These are phyloP conservation scores for Macrolepiota fuliginosa DNA, from an alignment of 768 basidiomycete genomes.

Conservation along the genomic window DNA sequence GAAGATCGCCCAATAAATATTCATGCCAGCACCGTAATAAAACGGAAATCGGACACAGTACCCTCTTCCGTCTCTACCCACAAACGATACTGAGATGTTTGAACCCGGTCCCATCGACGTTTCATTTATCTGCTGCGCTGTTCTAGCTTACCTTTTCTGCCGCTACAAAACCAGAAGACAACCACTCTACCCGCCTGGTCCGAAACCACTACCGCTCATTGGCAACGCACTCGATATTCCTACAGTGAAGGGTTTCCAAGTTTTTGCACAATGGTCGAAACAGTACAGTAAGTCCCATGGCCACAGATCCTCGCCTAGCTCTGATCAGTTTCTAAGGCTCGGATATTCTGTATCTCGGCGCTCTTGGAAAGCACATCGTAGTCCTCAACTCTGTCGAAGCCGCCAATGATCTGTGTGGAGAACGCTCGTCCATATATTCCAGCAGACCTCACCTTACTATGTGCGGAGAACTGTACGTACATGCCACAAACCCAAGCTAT, in stretches of 20 bases:
- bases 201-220: conserved; percentile 17
- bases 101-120: not conserved
- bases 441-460: not conserved
- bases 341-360: conserved; percentile 15
- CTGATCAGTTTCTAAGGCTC: not conserved
- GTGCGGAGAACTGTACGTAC: conserved; percentile 5
- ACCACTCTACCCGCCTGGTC: conserved; percentile 20
- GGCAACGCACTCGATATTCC: conserved; percentile 22
- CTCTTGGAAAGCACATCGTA: conserved; percentile 14
- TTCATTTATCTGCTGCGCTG: not conserved
- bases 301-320: no score
- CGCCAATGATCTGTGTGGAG: conserved; percentile 4
- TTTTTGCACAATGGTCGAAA: conserved; percentile 18
- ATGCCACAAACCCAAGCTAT: not conserved
- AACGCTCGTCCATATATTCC: not conserved
- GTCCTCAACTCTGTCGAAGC: conserved; percentile 16
- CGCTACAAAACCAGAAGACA: not conserved
- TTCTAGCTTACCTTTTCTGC: not conserved
- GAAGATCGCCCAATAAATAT: not conserved
- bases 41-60: not conserved
- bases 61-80: not conserved
- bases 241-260: not conserved
- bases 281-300: conserved; percentile 16
- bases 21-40: not conserved
- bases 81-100: not conserved